Base-by-base conservation (phyloP, 2,329 filamentous ascomycete genomes). In the Gremmenia infestans region DNA sequence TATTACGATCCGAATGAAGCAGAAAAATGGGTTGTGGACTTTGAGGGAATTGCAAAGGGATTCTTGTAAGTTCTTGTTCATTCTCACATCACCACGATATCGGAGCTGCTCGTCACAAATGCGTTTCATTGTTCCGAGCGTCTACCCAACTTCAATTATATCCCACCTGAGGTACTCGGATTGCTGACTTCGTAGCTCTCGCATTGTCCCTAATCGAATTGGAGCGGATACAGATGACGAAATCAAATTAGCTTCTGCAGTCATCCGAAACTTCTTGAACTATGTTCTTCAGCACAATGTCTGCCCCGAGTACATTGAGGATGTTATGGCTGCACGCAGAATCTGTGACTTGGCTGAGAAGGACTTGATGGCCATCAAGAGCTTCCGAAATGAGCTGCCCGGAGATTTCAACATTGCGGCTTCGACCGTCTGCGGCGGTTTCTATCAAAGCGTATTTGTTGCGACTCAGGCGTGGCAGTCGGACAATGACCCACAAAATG, bases 221-320 rank as follows among this genome's bases (percentile, higher is more conserved):
- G 77, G 81, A 17, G 81, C 82, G 49, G 79, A 84, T 12, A 76
- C 73, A 4, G 68, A 77, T 15, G 68, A 73, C 0, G 72, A 78
- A 12, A 78, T 91, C 59, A 73, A 79, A n/a, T 71, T 79, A 6
- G 84, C 83, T 3, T 82, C 86, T 19, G 78, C 81, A 36, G 82
- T 95, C 0, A 78, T 97, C 42, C 82, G 83, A 57, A 96, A 94
- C 68, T 97, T 97, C 68, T 82, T 96, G 60, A 89, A 90, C 61
- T 99, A 97, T 63, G 77, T 97, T 0, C 77, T 92, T 9, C 82
- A 88, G 58, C 92, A 97, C 67, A 81, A 88, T 39, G 93, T 95
- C 15, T 96, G 91, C 66, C 87, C 88, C 0, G 94, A 97, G 70
- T 88, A 92, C 67, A 76, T 72, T 0, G 74, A 79, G 0, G 81